Evolutionary conservation across 352 stramenopile genomes (phyloP), one percentile per base, ranked within the genome.

Genomic region (Detonula confervacea): DNA sequence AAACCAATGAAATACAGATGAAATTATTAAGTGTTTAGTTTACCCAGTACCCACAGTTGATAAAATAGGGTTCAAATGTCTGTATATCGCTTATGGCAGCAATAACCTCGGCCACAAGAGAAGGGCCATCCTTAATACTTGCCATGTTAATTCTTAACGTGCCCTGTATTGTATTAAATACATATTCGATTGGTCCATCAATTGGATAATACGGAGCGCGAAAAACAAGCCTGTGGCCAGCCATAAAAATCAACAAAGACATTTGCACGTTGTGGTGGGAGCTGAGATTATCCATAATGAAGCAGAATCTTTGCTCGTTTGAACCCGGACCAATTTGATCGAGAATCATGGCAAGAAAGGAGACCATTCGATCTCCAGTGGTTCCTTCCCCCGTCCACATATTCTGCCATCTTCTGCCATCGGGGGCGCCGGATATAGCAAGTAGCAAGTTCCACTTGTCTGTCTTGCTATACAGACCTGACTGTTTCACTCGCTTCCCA

Each of bases 201-300:
- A 74, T 25, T 25, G 33, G n/a, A 44, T 56, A 77, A 27, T 77
- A 82, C 6, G 66, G 73, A 25, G 65, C 73, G 1, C 72, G 20
- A 20, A 82, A 82, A 1, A 73, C 27, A 51, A 65, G 25, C 8
- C 47, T 25, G 39, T 82, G 73, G 1, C 65, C 66, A 46, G 30
- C 14, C 12, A 29, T 59, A 35, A 49, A 20, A 52, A 77, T 73
- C 8, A 62, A 3, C 24, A 51, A 1, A 1, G 51, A 2, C 9
- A 82, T 44, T 1, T 37, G 20, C 6, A 8, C 18, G 51, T 82
- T 61, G n/a, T 69, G 22, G 35, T 77, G 57, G 1, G 64, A 44
- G 42, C 54, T 61, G 7, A 77, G 57, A 47, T 74, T 74, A n/a
- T 77, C 73, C 57, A 76, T 70, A 1, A 61, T 77, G 29, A 82